Evolutionary conservation across 2,329 filamentous ascomycete genomes (phyloP).

Genomic region (Cadophora gregata): DNA sequence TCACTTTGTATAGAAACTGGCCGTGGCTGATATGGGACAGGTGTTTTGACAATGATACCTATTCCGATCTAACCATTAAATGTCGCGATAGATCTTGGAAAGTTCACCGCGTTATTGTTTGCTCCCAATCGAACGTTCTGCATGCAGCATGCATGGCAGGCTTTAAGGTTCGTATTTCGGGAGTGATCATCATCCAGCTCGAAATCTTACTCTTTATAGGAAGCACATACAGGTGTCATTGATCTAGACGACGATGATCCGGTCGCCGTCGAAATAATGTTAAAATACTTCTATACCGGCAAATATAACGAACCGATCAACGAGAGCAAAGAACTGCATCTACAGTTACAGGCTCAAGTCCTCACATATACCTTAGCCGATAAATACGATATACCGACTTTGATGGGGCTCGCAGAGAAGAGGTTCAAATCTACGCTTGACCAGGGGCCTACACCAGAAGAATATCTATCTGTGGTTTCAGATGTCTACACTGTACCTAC

Average conservation of each 20-base stretch:
- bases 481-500: not conserved
- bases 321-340: not conserved
- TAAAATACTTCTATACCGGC: not conserved
- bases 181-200: not conserved
- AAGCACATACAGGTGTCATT: not conserved
- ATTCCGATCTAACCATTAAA: conserved; percentile 30
- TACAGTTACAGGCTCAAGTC: not conserved
- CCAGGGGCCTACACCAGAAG: not conserved
- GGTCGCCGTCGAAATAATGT: not conserved
- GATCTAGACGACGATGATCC: not conserved
- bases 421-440: not conserved
- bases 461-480: not conserved
- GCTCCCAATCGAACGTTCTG: not conserved
- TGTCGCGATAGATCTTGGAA: conserved; percentile 30
- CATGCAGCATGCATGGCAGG: not conserved
- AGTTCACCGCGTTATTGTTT: conserved; percentile 31
- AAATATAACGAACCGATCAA: not conserved
- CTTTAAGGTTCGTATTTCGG: not conserved
- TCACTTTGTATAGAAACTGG: not conserved
- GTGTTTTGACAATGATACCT: conserved; percentile 28
- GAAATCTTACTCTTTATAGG: not conserved
- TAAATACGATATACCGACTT: not conserved
- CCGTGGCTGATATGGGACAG: conserved; percentile 26
- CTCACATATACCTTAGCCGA: not conserved
- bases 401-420: not conserved